Percentiles rank a stretch among this genome's conserved stretches.
These are phyloP conservation scores for Cystobasidium sp. DNA, from an alignment of 1,284 basidiomycete species.

Conservation along the genomic window DNA sequence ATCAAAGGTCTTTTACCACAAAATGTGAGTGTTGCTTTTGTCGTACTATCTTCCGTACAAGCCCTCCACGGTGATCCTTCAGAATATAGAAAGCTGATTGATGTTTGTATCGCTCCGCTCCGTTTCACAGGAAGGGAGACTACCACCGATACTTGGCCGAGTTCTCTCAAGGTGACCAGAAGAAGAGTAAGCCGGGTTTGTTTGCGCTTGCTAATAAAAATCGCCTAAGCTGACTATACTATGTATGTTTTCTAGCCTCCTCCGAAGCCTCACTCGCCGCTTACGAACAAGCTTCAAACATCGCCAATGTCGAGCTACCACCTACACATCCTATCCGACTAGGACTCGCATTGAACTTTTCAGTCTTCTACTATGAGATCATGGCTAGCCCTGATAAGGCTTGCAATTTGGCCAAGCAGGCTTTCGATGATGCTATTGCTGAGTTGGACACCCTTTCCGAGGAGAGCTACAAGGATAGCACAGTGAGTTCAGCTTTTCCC, in stretches of 20 bases:
- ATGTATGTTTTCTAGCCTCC: constrained; percentile 63
- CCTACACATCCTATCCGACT: constrained; percentile 53
- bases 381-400: constrained; percentile 61
- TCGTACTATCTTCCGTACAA: background rate
- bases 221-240: background rate
- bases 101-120: too few relatives aligned
- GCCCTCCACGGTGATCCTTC: too few relatives aligned
- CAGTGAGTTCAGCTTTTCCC: constrained; percentile 40
- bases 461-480: constrained; percentile 61
- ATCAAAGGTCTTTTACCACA: constrained; percentile 56
- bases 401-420: constrained; percentile 59
- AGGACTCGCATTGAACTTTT: constrained; percentile 61
- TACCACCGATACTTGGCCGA: constrained; percentile 63
- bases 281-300: constrained; percentile 49
- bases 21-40: constrained; percentile 50
- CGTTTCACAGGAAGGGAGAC: constrained; percentile 60
- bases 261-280: constrained; percentile 58
- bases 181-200: constrained; percentile 34
- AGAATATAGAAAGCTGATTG: too few relatives aligned
- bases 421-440: constrained; percentile 61
- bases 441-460: constrained; percentile 62
- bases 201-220: background rate
- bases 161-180: constrained; percentile 59
- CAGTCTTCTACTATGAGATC: constrained; percentile 62
- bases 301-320: constrained; percentile 47